Conservation (phyloP, 176 grass and related monocot genomes). For the Aegilops longissima region DNA sequence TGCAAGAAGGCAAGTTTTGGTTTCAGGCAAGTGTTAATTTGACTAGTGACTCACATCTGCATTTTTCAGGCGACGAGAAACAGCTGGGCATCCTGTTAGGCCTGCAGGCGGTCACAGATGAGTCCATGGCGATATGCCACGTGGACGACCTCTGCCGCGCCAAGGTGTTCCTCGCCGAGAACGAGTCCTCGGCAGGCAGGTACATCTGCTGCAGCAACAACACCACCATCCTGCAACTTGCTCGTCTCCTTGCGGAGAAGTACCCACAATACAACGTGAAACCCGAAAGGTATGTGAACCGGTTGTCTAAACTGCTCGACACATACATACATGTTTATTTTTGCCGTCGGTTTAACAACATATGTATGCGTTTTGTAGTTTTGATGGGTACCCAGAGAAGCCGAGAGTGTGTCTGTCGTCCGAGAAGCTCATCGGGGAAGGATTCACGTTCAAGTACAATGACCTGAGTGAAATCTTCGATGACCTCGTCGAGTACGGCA, state of each 20-base stretch:
- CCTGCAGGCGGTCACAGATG: neutral
- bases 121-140: conserved; percentile 21
- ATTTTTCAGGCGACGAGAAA: neutral
- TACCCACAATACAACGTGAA: conserved; percentile 28
- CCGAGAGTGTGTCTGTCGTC: conserved; percentile 12
- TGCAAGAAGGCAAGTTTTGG: neutral
- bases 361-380: neutral
- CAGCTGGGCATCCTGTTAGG: neutral
- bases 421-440: conserved; percentile 28
- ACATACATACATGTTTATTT: neutral
- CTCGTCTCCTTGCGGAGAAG: neutral
- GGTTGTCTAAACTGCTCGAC: neutral
- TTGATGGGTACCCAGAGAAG: neutral
- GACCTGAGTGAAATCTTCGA: conserved; percentile 18
- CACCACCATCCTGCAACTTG: neutral
- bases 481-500: conserved; percentile 28
- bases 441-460: conserved; percentile 27
- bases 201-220: conserved; percentile 37
- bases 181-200: conserved; percentile 1
- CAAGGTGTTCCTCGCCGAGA: conserved; percentile 34
- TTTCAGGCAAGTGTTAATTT: too few relatives aligned
- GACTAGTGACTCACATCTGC: neutral
- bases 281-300: neutral
- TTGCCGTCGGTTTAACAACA: neutral
- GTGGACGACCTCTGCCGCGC: conserved; percentile 36